Conservation (phyloP, 192 early-diverging fungal genomes). For the Pilobolus umbonatus region DNA sequence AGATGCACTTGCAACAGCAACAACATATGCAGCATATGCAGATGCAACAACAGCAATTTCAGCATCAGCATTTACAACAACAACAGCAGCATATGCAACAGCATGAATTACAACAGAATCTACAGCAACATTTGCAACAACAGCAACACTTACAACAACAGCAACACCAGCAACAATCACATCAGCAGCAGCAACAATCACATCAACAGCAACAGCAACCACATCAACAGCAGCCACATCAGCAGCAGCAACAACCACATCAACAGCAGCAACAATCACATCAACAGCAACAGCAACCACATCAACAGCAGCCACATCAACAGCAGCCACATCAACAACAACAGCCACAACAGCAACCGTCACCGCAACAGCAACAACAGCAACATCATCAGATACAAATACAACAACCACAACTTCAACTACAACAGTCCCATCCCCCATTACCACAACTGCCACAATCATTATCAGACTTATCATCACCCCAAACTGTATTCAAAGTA, state of each 20-base stretch:
- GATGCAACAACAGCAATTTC: neutral
- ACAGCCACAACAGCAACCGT: neutral
- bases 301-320: neutral
- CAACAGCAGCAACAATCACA: slow-evolving; percentile 4
- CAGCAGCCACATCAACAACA: neutral
- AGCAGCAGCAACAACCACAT: neutral
- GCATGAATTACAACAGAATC: neutral
- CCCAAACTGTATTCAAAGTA: slow-evolving; percentile 6
- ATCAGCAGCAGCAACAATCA: neutral
- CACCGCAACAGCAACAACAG: neutral
- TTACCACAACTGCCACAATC: neutral
- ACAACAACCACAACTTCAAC: slow-evolving; percentile 18
- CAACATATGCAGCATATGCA: neutral
- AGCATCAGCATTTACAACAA: slow-evolving; percentile 1
- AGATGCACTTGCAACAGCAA: neutral
- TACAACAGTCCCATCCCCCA: slow-evolving; percentile 1
- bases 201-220: neutral
- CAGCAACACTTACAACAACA: neutral
- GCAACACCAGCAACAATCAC: neutral
- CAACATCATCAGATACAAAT: neutral
- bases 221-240: slow-evolving; percentile 18
- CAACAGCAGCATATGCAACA: slow-evolving; percentile 15
- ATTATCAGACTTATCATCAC: neutral
- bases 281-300: slow-evolving; percentile 4
- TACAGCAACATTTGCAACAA: neutral